Percentiles rank a stretch among this genome's conserved stretches.
phyloP scores from a whole-genome alignment of 495 filamentous ascomycete species.

The Podospora pseudocomata region DNA sequence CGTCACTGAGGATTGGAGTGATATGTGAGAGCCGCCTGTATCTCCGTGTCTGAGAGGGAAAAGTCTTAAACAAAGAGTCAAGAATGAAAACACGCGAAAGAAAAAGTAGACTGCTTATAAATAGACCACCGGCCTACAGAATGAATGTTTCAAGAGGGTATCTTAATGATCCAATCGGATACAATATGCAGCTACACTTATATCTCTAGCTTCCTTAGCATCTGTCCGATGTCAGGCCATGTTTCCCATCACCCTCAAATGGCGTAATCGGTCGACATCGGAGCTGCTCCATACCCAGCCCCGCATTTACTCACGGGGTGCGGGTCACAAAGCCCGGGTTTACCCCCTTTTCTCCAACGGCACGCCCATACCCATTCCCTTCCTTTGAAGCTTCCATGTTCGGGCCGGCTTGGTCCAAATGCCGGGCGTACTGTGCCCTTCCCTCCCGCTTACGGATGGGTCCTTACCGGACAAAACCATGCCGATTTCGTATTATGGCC shows the following conservation, averaged over 20 bases:
- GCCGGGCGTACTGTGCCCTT: background rate
- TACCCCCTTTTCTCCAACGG: background rate
- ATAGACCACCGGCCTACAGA: background rate
- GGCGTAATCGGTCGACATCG: slow-evolving; percentile 34
- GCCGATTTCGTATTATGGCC: background rate
- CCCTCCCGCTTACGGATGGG: background rate
- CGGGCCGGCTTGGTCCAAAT: slow-evolving; percentile 1
- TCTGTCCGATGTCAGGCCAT: slow-evolving; percentile 12
- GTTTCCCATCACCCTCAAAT: slow-evolving; percentile 18
- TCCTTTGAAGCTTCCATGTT: background rate
- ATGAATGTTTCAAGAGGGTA: slow-evolving; percentile 9
- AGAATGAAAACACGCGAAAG: background rate
- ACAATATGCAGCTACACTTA: background rate
- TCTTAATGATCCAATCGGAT: slow-evolving; percentile 1
- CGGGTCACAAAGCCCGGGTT: slow-evolving; percentile 8
- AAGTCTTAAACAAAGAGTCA: background rate
- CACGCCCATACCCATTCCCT: background rate
- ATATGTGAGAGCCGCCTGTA: background rate
- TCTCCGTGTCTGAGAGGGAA: background rate
- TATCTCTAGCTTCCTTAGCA: background rate
- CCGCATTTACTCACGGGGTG: slow-evolving; percentile 15
- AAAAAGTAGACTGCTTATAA: background rate
- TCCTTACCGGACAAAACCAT: background rate
- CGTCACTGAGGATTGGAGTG: background rate
- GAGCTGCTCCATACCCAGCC: slow-evolving; percentile 18